Conservation (phyloP, 768 basidiomycete genomes). For the Leccinum variicolor region DNA sequence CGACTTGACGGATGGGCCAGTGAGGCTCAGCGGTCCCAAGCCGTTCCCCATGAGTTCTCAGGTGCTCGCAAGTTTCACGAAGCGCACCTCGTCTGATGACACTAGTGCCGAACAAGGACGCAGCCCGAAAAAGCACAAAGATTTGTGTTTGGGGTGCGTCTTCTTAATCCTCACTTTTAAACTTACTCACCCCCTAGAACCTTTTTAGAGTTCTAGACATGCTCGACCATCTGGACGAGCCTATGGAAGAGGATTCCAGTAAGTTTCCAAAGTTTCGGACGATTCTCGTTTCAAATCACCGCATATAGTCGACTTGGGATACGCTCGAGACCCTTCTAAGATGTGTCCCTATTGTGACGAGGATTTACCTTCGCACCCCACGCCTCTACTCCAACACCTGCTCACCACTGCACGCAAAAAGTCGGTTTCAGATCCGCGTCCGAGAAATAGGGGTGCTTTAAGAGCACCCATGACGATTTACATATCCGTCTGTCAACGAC, state of each 20-base stretch:
- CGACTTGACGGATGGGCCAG: neutral
- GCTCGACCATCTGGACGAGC: slow-evolving; percentile 18
- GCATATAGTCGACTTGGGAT: slow-evolving; percentile 47
- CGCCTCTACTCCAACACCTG: slow-evolving; percentile 53
- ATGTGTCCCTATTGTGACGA: slow-evolving; percentile 84
- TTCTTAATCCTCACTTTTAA: neutral
- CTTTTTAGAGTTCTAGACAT: slow-evolving; percentile 3
- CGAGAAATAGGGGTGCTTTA: slow-evolving; percentile 65
- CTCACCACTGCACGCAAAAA: slow-evolving; percentile 49
- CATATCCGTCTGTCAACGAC: slow-evolving; percentile 70
- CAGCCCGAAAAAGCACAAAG: slow-evolving; percentile 34
- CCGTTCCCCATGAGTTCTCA: slow-evolving; percentile 53
- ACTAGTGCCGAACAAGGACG: slow-evolving; percentile 28
- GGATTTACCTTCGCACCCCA: slow-evolving; percentile 58
- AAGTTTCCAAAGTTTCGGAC: slow-evolving; percentile 13
- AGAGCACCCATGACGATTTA: slow-evolving; percentile 49
- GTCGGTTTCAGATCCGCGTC: slow-evolving; percentile 61
- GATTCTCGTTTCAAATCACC: neutral
- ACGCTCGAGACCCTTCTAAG: slow-evolving; percentile 56
- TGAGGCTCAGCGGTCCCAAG: slow-evolving; percentile 6
- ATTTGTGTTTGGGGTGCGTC: slow-evolving; percentile 15
- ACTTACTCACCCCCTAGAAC: slow-evolving; percentile 11
- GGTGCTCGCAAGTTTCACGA: slow-evolving; percentile 32
- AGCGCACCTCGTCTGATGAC: slow-evolving; percentile 34
- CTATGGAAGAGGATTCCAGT: slow-evolving; percentile 42